Conservation (phyloP, 495 filamentous ascomycete genomes). For the Acidiella bohemica region DNA sequence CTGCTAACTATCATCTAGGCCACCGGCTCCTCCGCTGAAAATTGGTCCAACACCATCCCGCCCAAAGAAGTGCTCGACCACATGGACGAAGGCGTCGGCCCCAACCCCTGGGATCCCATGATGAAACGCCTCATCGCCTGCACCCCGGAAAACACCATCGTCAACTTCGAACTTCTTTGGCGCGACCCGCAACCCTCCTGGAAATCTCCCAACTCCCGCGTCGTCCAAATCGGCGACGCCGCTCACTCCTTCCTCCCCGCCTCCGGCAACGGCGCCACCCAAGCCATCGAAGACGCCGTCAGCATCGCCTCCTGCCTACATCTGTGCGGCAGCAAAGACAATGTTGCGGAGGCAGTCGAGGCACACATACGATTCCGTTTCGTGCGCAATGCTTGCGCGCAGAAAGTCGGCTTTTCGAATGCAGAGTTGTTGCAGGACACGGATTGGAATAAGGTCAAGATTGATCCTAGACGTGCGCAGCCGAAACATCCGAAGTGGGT, state of each 20-base stretch:
- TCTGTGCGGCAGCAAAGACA: constrained; percentile 18
- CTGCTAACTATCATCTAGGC: constrained; percentile 26
- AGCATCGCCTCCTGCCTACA: constrained; percentile 27
- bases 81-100: constrained; percentile 35
- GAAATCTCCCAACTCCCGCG: constrained; percentile 23
- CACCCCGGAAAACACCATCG: constrained; percentile 25
- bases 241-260: constrained; percentile 27
- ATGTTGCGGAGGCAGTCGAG: constrained; percentile 9
- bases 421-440: constrained; percentile 44
- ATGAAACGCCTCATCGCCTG: constrained; percentile 23
- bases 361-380: constrained; percentile 16
- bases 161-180: constrained; percentile 29
- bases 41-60: constrained; percentile 41
- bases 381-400: constrained; percentile 14
- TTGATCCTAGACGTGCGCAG: constrained; percentile 45
- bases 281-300: constrained; percentile 30
- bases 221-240: constrained; percentile 28
- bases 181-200: constrained; percentile 26
- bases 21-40: constrained; percentile 36
- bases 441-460: constrained; percentile 42
- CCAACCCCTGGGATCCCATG: constrained; percentile 19
- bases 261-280: constrained; percentile 27
- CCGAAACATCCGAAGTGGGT: constrained; percentile 47
- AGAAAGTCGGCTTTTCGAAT: constrained; percentile 34
- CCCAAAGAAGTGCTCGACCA: constrained; percentile 39